These are phyloP conservation scores for Arachnomyces sp. DNA, from an alignment of 2,329 filamentous ascomycete genomes.

Conservation along the genomic window DNA sequence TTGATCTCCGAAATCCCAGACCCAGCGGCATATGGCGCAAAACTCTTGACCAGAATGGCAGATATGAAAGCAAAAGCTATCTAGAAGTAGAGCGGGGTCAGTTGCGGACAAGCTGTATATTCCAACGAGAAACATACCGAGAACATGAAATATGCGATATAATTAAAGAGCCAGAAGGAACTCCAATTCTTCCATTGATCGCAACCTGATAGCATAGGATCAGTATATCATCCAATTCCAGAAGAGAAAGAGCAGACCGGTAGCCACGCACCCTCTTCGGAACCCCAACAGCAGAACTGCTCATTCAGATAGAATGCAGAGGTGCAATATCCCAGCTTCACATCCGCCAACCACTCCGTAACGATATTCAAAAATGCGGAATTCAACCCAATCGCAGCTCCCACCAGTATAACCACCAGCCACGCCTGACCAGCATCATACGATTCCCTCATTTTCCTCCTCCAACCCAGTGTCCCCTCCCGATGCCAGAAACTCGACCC, in stretches of 20 bases:
- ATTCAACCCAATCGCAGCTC: constrained; percentile 85
- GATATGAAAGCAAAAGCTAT: constrained; percentile 73
- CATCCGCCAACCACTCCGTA: constrained; percentile 92
- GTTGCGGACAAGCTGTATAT: too few relatives aligned
- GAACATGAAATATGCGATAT: constrained; percentile 79
- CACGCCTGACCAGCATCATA: constrained; percentile 97
- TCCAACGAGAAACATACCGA: constrained; percentile 53
- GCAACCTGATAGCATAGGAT: constrained; percentile 51
- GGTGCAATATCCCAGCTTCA: constrained; percentile 92
- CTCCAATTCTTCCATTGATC: constrained; percentile 87
- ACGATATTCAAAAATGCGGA: constrained; percentile 90
- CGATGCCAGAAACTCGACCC: constrained; percentile 65
- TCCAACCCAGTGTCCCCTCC: constrained; percentile 65
- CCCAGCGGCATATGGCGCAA: constrained; percentile 91
- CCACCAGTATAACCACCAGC: constrained; percentile 91
- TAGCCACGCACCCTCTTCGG: constrained; percentile 63
- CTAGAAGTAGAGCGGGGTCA: constrained; percentile 30
- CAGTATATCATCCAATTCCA: background rate
- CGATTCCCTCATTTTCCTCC: constrained; percentile 70
- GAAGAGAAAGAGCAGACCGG: background rate
- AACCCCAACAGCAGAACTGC: constrained; percentile 96
- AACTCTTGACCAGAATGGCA: constrained; percentile 77
- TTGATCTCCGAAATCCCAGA: constrained; percentile 99
- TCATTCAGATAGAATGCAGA: constrained; percentile 97
- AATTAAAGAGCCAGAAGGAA: constrained; percentile 68